These are phyloP conservation scores for Hypocrella siamensis DNA, from an alignment of 2,329 filamentous ascomycete species.

Conservation along the genomic window DNA sequence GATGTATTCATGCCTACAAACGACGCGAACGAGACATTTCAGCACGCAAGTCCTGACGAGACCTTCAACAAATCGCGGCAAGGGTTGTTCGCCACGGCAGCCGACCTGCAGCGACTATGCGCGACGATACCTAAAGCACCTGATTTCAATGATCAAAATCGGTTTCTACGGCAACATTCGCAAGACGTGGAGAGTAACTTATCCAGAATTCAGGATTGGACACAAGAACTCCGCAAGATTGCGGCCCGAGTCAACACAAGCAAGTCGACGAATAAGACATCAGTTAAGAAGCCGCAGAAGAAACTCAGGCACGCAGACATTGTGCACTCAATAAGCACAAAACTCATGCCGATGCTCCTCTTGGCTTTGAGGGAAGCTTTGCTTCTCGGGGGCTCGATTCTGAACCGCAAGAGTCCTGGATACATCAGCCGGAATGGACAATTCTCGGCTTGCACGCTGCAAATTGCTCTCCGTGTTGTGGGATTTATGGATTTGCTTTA, in stretches of 20 bases:
- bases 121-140: slow-evolving; percentile 1
- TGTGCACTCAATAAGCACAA: slow-evolving; percentile 5
- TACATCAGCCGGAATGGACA: not conserved
- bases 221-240: not conserved
- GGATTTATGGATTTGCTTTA: slow-evolving; percentile 2
- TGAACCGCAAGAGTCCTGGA: not conserved
- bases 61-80: not conserved
- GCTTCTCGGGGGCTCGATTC: slow-evolving; percentile 7
- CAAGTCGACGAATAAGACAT: not conserved
- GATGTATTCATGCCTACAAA: not conserved
- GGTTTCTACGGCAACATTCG: not conserved
- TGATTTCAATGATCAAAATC: not conserved
- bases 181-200: not conserved
- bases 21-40: not conserved
- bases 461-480: slow-evolving; percentile 2
- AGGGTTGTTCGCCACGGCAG: not conserved
- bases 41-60: not conserved
- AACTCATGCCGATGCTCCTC: slow-evolving; percentile 12
- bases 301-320: not conserved
- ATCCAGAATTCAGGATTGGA: not conserved
- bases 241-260: not conserved
- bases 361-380: slow-evolving; percentile 8
- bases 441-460: slow-evolving; percentile 5
- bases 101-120: not conserved
- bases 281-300: too few species aligned